A percentile compares a stretch with the other conserved stretches of the same genome.
phyloP scores from a whole-genome alignment of 129 eudicot species.

The Helichrysum umbraculigerum region DNA sequence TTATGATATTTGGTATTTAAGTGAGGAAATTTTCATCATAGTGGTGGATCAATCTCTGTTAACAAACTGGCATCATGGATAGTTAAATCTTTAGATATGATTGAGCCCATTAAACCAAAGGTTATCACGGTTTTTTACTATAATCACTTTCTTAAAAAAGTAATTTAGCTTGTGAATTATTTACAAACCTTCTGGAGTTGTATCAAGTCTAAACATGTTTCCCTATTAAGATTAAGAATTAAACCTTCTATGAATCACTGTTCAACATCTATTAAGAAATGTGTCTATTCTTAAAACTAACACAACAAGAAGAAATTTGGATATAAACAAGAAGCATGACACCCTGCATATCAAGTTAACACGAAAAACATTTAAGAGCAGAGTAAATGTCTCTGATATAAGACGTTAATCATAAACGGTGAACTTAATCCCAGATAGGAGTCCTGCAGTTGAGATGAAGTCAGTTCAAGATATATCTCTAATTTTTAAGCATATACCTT shows the following conservation, averaged over 20 bases:
- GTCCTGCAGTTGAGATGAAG: conserved; percentile 11
- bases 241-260: neutral
- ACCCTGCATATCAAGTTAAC: neutral
- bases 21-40: neutral
- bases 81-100: neutral
- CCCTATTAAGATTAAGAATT: neutral
- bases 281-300: neutral
- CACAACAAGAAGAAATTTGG: neutral
- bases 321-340: conserved; percentile 3
- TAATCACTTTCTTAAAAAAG: no score
- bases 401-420: neutral
- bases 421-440: neutral
- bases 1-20: neutral
- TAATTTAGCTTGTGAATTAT: no score
- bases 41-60: neutral
- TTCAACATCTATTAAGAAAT: neutral
- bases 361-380: neutral
- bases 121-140: neutral
- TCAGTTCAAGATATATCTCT: neutral
- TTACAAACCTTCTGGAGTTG: no score
- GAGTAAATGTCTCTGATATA: neutral
- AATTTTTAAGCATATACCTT: conserved; percentile 45
- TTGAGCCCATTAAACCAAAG: neutral
- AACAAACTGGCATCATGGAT: neutral
- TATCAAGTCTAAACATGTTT: neutral